These are phyloP conservation scores for Monilinia polystroma DNA, from an alignment of 2,329 filamentous ascomycete genomes.

Conservation along the genomic window DNA sequence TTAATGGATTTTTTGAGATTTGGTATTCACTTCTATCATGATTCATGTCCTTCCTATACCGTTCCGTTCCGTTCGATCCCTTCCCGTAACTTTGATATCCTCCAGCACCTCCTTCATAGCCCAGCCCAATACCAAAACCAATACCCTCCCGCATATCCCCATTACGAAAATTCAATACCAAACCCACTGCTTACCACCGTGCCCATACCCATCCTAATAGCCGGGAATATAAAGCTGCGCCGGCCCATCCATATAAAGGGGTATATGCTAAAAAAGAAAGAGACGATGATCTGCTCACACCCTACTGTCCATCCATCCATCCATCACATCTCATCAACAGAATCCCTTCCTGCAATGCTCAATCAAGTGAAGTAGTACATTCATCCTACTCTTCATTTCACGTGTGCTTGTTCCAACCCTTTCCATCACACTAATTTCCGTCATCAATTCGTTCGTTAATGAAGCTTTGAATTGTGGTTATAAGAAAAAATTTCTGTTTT, in stretches of 20 bases:
- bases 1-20: no score
- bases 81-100: not conserved
- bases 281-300: not conserved
- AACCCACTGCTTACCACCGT: not conserved
- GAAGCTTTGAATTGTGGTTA: not conserved
- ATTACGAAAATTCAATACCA: not conserved
- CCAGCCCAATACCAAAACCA: not conserved
- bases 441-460: not conserved
- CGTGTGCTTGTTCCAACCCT: not conserved
- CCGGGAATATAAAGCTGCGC: not conserved
- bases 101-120: not conserved
- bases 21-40: not conserved
- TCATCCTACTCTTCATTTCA: not conserved
- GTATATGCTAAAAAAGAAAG: not conserved
- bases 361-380: no score
- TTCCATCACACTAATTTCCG: not conserved
- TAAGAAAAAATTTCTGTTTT: not conserved
- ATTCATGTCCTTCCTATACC: not conserved
- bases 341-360: not conserved
- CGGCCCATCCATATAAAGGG: not conserved
- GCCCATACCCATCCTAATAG: not conserved
- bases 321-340: no score
- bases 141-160: not conserved
- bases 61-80: not conserved
- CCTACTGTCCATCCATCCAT: not conserved